Evolutionary conservation across 306 rosid species (phyloP).

Genomic region (Prunus persica): Prunus_persica_NCBIv2 NC_034009.1:35917001-35917500

Average conservation of each 20-base stretch:
- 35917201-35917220: neutral
- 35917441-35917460: neutral
- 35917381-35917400: neutral
- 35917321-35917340: neutral
- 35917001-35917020: too few relatives aligned
- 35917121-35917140: too few relatives aligned
- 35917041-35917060: too few relatives aligned
- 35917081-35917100: too few relatives aligned
- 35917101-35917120: too few relatives aligned
- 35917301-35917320: neutral
- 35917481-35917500: neutral
- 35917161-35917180: neutral
- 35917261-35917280: conserved; percentile 14
- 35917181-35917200: neutral
- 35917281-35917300: conserved; percentile 1
- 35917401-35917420: neutral
- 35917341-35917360: neutral
- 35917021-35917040: too few relatives aligned
- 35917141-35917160: too few relatives aligned
- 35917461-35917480: neutral
- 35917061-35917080: too few relatives aligned
- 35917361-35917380: neutral
- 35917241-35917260: neutral
- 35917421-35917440: neutral
- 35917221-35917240: neutral